Evolutionary conservation across 176 grass and related monocot species (phyloP), one percentile per base, ranked within the genome.

Genomic region (Cenchrus fungigraminus): DNA sequence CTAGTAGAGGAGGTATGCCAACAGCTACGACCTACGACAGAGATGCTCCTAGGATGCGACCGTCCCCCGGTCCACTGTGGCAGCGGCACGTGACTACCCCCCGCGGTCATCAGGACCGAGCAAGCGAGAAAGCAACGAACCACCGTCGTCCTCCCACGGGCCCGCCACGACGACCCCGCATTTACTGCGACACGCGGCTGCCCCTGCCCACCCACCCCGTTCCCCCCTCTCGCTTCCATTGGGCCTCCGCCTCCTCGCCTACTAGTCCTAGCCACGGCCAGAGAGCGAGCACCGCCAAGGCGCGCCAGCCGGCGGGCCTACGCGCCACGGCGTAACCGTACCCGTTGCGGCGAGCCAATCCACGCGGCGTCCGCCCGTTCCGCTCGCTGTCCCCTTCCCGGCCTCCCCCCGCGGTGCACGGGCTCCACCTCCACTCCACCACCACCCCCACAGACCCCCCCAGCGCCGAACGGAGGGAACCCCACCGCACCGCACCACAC

Each of bases 351-450:
- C 32, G 51, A 2, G 20, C 79, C 66, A 71, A 82, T 59, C 79
- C 79, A 82, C 80, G 80, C 67, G 80, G 67, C 67, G 67, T 71
- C 67, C 79, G 52, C 66, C 37, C 54, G 53, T 69, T 70, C 10
- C 80, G 80, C 67, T 44, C 8, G 66, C 66, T 71, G 34, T 29
- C 53, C 40, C 34, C 16, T 40, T 40, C 37, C 37, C 37, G 37
- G 37, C 37, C 4, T 40, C 37, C 37, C 37, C 6, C 37, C 31
- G 14, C 56, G 11, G 45, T 0, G 3, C 31, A 8, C 44, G 25
- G 78, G 46, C 77, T 77, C 74, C 74, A 56, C 51, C 51, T 22
- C 42, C 8, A 19, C 16, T 56, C 37, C 75, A 78, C 31, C 31
- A 32, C 74, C 74, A 37, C 50, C 44, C 14, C 42, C 4, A 32